Conservation (phyloP, 805 yeast genomes). For the Saccharomyces jurei region DNA sequence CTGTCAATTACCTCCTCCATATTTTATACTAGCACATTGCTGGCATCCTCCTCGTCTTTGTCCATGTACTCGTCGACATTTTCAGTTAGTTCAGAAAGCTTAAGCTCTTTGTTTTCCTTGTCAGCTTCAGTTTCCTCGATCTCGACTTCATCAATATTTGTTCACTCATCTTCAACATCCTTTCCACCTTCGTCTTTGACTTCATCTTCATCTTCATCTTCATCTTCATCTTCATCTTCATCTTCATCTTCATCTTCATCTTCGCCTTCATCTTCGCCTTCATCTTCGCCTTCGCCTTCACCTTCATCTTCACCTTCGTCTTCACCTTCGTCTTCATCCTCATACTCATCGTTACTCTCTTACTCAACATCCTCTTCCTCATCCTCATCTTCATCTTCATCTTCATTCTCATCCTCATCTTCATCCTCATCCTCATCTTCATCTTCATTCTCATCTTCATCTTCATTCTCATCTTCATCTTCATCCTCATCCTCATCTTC, state of each 20-base stretch:
- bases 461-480: neutral
- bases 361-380: neutral
- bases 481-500: neutral
- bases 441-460: too few species aligned
- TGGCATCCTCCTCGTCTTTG: neutral
- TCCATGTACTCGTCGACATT: neutral
- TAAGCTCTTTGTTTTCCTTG: neutral
- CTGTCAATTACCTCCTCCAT: neutral
- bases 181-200: neutral
- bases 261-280: conserved; percentile 1
- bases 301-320: conserved; percentile 4
- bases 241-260: conserved; percentile 12
- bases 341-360: neutral
- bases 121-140: neutral
- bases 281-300: conserved; percentile 6
- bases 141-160: neutral
- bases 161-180: neutral
- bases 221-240: conserved; percentile 13
- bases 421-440: neutral
- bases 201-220: neutral
- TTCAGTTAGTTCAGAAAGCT: neutral
- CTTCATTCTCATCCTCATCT: neutral
- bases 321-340: conserved; percentile 4
- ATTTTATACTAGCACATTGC: neutral
- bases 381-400: neutral